Evolutionary conservation across 192 early-diverging fungal genomes (phyloP), one percentile per base, ranked within the genome.

Genomic region (Backusella parvicylindrica): DNA sequence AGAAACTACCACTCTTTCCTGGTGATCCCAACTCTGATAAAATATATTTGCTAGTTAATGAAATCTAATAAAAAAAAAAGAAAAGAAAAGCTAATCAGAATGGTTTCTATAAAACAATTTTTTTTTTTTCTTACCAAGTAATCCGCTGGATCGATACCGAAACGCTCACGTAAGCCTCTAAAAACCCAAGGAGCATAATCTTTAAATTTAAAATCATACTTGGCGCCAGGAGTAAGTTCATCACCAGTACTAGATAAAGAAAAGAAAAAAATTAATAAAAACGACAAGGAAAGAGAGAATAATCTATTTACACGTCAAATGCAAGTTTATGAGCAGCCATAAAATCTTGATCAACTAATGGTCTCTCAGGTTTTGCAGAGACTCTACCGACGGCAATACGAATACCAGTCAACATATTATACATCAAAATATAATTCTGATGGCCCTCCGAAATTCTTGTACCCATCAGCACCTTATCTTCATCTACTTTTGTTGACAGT

Each of bases 191-290:
- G 98, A 11, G 96, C 95, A 78, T 98, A 98, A 81, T 99, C 98
- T 82, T 99, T 99, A 80, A 98, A 99, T 84, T 99, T 98, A 81
- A 98, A 99, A 75, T 99, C 97, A 86, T 98, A 99, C 69, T 90
- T 90, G 36, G 96, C 92, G 15, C 91, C 92, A 18, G 98, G 95
- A 11, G 95, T 97, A 82, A 98, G 80, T 81, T 99, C 97, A 79
- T 97, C 95, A 35, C 96, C 96, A 16, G 91, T 93, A 28, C 90
- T 91, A 72, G 65, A 23, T 11, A 68, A 23, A 40, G 66, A 30
- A 23, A 49, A 16, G 38, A 50, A 6, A 28, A 26, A 30, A 21
- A 66, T 9, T 21, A 31, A 64, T 21, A 26, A 68, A n/a, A 68
- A 43, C 7, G 9, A 37, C 23, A 38, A 40, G 41, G 33, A 13